These are phyloP conservation scores for Bidens hawaiensis DNA, from an alignment of 140 eudicot genomes.

Conservation along the genomic window DNA sequence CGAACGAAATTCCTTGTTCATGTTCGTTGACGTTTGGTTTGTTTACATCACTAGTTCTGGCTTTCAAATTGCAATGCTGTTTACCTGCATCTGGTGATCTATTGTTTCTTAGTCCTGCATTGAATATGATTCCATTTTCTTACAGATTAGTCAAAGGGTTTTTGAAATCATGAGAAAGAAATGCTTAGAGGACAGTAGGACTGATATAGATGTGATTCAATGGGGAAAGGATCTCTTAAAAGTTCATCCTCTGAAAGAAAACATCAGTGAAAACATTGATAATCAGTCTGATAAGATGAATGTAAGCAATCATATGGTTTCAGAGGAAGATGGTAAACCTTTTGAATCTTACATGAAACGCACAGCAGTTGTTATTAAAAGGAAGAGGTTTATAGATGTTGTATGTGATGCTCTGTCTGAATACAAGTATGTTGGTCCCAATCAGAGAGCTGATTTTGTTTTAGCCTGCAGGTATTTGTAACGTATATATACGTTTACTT, in stretches of 20 bases:
- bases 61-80: neutral
- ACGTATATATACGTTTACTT: neutral
- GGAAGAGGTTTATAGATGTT: conserved; percentile 66
- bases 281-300: conserved; percentile 22
- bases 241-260: conserved; percentile 30
- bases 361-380: conserved; percentile 57
- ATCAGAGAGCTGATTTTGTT: conserved; percentile 84
- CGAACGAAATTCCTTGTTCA: too few relatives aligned
- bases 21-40: too few relatives aligned
- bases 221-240: conserved; percentile 32
- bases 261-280: neutral
- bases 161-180: conserved; percentile 59
- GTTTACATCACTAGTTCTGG: too few relatives aligned
- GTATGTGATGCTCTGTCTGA: conserved; percentile 81
- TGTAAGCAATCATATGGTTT: neutral
- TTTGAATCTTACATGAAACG: conserved; percentile 86
- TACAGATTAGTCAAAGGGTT: conserved; percentile 82
- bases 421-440: conserved; percentile 85
- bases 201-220: conserved; percentile 29
- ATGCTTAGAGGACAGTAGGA: conserved; percentile 38
- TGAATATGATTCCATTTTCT: neutral
- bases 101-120: neutral
- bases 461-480: conserved; percentile 85
- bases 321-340: conserved; percentile 34
- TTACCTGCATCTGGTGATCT: neutral